phyloP scores from a whole-genome alignment of 331 rosid species.

The Acacia pycnantha region DNA sequence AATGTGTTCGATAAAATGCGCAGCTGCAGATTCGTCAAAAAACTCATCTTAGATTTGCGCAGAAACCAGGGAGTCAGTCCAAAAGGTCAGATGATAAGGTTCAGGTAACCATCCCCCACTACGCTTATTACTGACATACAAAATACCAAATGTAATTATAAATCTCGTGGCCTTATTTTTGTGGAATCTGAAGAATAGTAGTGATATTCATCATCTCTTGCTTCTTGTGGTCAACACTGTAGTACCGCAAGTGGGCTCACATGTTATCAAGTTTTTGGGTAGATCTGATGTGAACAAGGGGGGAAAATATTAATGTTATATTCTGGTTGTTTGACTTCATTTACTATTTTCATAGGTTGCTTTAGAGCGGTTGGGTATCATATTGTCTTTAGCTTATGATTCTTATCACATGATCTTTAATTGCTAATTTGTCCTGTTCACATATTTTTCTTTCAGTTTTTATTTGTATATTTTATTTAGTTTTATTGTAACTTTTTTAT shows the following conservation, averaged over 20 bases:
- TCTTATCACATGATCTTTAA: not conserved
- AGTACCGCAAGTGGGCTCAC: slow-evolving; percentile 20
- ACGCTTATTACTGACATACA: slow-evolving; percentile 3
- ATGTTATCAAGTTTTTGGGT: not conserved
- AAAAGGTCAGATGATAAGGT: slow-evolving; percentile 21
- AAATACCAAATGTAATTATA: not conserved
- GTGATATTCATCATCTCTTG: slow-evolving; percentile 2
- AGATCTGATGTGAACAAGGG: not conserved
- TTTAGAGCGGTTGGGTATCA: not conserved
- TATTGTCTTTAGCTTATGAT: not conserved
- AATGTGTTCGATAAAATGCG: not conserved
- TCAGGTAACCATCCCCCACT: slow-evolving; percentile 4
- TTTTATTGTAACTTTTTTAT: not conserved
- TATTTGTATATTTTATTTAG: not conserved
- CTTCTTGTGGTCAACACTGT: slow-evolving; percentile 4
- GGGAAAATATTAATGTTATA: not conserved
- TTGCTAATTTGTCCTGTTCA: not conserved
- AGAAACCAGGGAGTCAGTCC: slow-evolving; percentile 15
- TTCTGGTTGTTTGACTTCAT: not conserved
- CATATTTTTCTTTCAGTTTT: not conserved
- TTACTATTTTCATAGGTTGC: not conserved
- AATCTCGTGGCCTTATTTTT: not conserved
- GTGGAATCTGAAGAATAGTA: not conserved
- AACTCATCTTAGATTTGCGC: not conserved
- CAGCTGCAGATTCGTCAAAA: not conserved